phyloP scores from a whole-genome alignment of 108 stramenopile genomes.

The Pinguiococcus pyrenoidosus region DNA sequence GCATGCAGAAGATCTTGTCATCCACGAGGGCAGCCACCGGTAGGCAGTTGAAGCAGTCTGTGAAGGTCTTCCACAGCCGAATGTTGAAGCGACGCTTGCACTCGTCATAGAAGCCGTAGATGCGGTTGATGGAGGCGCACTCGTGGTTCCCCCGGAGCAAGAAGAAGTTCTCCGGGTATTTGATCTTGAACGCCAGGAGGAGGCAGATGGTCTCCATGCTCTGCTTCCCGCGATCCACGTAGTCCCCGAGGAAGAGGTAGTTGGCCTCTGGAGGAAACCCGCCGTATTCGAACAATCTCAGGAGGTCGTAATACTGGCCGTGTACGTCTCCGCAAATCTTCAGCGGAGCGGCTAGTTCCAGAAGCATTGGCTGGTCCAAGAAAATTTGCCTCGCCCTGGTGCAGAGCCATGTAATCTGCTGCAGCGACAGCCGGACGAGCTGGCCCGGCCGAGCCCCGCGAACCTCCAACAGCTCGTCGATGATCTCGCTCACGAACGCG shows the following conservation, averaged over 20 bases:
- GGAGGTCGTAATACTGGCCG: slow-evolving; percentile 94
- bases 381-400: slow-evolving; percentile 68
- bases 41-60: slow-evolving; percentile 99
- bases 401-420: slow-evolving; percentile 35
- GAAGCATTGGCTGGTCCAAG: slow-evolving; percentile 85
- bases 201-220: slow-evolving; percentile 77
- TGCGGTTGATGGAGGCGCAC: slow-evolving; percentile 95
- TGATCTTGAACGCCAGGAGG: slow-evolving; percentile 96
- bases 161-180: slow-evolving; percentile 98
- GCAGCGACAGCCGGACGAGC: slow-evolving; percentile 15
- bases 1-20: slow-evolving; percentile 99
- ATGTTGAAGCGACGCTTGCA: slow-evolving; percentile 96
- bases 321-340: slow-evolving; percentile 98
- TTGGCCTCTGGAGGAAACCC: slow-evolving; percentile 96
- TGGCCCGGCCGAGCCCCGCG: slow-evolving; percentile 23
- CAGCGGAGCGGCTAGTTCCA: slow-evolving; percentile 94
- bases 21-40: slow-evolving; percentile 98
- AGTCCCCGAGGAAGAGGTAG: slow-evolving; percentile 96
- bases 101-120: slow-evolving; percentile 99
- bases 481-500: slow-evolving; percentile 15
- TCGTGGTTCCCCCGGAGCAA: slow-evolving; percentile 99
- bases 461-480: slow-evolving; percentile 28
- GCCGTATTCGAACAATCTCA: slow-evolving; percentile 91
- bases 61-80: slow-evolving; percentile 99
- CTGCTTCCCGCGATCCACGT: slow-evolving; percentile 94